phyloP scores from a whole-genome alignment of 2,329 filamentous ascomycete species.

The Aspergillus texensis region DNA sequence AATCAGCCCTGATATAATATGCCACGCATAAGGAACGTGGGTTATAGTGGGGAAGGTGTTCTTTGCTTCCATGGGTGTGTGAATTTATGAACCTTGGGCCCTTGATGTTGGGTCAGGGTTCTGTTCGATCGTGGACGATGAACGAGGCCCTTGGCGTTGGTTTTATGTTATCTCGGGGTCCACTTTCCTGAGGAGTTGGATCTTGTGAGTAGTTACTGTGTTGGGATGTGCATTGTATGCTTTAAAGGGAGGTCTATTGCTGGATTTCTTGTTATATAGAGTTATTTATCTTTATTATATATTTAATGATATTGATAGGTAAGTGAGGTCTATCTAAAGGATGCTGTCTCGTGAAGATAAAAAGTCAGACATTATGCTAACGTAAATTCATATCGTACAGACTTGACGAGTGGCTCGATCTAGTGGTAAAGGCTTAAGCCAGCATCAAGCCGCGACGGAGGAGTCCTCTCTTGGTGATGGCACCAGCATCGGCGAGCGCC shows the following conservation, averaged over 20 bases:
- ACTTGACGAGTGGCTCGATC: neutral
- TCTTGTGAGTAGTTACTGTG: no score
- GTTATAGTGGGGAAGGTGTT: neutral
- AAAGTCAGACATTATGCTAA: neutral
- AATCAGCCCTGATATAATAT: no score
- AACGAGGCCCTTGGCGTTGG: neutral
- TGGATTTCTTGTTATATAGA: no score
- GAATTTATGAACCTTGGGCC: no score
- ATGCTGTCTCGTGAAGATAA: neutral
- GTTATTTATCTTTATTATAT: neutral
- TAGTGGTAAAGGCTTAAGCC: neutral
- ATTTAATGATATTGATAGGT: neutral
- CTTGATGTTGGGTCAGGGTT: no score
- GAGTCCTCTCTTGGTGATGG: slow-evolving; percentile 3
- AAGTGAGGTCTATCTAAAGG: neutral
- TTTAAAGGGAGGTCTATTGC: no score
- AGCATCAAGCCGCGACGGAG: neutral
- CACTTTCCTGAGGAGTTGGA: neutral
- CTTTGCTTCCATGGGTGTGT: neutral
- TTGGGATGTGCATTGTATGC: no score
- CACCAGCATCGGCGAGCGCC: slow-evolving; percentile 1
- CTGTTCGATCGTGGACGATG: neutral
- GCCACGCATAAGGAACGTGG: no score
- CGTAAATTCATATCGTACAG: neutral
- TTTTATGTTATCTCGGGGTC: neutral